phyloP scores from a whole-genome alignment of 306 rosid species.

The Mimosa bimucronata region DNA sequence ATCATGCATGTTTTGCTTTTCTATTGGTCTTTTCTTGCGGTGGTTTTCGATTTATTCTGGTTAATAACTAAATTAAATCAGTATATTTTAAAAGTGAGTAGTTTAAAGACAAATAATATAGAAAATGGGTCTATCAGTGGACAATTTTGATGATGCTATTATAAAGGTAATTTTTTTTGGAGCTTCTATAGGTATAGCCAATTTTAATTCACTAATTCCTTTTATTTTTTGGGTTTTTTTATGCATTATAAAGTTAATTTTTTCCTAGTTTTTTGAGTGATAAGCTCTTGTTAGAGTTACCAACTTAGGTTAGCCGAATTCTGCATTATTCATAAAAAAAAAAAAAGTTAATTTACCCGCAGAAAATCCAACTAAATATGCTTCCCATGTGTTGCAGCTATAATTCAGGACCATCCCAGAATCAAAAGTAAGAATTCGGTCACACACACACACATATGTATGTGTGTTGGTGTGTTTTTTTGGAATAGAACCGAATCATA shows the following conservation, averaged over 20 bases:
- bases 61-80: background rate
- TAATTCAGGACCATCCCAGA: background rate
- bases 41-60: background rate
- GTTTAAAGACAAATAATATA: background rate
- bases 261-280: no score
- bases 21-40: background rate
- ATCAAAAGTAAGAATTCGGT: background rate
- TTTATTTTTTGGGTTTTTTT: background rate
- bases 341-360: background rate
- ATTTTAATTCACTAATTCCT: background rate
- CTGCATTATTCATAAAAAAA: no score
- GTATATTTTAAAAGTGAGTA: background rate
- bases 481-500: background rate
- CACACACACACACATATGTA: no score
- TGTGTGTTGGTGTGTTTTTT: background rate
- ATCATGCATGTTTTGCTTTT: background rate
- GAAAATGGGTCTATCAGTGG: background rate
- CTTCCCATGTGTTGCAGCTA: background rate
- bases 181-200: background rate
- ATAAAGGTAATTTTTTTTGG: background rate
- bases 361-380: background rate
- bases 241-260: background rate
- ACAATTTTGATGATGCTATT: background rate
- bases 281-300: no score
- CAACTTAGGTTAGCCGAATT: no score